Base-by-base conservation (phyloP, 768 basidiomycete genomes). In the Amanita subjunquillea region DNA sequence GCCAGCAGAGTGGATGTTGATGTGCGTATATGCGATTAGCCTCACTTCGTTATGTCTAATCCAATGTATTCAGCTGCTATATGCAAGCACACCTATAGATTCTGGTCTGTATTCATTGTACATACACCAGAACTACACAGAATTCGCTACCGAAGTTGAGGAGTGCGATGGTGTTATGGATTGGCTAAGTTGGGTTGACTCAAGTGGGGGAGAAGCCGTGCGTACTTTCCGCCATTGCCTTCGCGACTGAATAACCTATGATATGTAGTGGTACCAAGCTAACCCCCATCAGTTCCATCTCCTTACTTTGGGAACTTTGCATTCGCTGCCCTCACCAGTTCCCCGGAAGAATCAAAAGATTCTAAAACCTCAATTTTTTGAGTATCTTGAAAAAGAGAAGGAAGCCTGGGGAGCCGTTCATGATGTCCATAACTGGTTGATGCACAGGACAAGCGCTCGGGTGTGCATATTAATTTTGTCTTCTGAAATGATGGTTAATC, bases 81-180 rank as follows among this genome's bases (percentile, higher is more conserved):
- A 87, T 62, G 79, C 85, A 1, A 86, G 91, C 62, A 87, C 87
- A 0, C 92, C 95, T 0, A 85, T 98, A 51, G 96, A 99, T 66
- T 82, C 91, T 1, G 90, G 89, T 1, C 71, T 97, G 1, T 87
- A 93, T 56, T 85, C 85, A 2, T 67, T 95, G 6, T 99, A 97
- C 63, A 74, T 94, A 7, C 96, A 99, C 58, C 93, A 98, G 65
- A 98, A 96, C 62, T 91, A 94, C 58, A 77, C 85, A 0, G 83
- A 85, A 52, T 98, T 90, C 61, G 93, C 89, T 61, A 70, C 75
- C 39, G 79, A 85, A 36, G 65, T 92, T 3, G 88, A 92, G 6
- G 76, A 97, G 48, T 83, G 82, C 58, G 78, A 76, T 3, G 77
- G 74, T 2, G 64, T 92, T 10, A 73, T 79, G 6, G 91, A 91